These are phyloP conservation scores for Aspergillus costaricaensis DNA, from an alignment of 2,329 filamentous ascomycete species.

Conservation along the genomic window DNA sequence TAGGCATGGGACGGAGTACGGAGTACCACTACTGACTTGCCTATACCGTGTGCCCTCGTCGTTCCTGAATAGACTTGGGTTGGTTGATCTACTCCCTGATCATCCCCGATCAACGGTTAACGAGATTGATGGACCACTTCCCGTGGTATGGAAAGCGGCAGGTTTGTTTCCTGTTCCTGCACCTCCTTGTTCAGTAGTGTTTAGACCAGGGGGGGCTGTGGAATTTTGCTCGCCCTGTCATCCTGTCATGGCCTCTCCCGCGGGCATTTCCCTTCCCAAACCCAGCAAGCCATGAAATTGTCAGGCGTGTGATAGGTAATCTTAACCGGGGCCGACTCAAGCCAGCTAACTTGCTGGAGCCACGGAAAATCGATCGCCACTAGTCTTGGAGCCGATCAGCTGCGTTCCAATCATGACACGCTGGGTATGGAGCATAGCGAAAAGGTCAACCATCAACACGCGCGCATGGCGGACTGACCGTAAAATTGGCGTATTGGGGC, in stretches of 20 bases:
- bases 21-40: no score
- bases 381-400: conserved; percentile 15
- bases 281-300: neutral
- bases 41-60: neutral
- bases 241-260: neutral
- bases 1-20: neutral
- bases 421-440: neutral
- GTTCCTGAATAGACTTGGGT: neutral
- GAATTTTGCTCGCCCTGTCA: neutral
- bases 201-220: neutral
- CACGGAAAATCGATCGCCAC: conserved; percentile 23
- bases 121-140: neutral
- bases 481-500: conserved; percentile 1
- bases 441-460: neutral
- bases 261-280: neutral
- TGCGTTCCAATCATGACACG: conserved; percentile 2
- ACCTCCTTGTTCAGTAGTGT: neutral
- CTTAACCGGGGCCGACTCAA: conserved; percentile 10
- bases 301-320: conserved; percentile 13
- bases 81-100: neutral
- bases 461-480: neutral
- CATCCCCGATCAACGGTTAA: neutral
- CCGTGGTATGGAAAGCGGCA: neutral
- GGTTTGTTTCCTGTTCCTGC: conserved; percentile 1
- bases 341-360: conserved; percentile 11